Evolutionary conservation across 139 green algal genomes (phyloP), one percentile per base, ranked within the genome.

Genomic region (Tetradesmus lagerheimii): DNA sequence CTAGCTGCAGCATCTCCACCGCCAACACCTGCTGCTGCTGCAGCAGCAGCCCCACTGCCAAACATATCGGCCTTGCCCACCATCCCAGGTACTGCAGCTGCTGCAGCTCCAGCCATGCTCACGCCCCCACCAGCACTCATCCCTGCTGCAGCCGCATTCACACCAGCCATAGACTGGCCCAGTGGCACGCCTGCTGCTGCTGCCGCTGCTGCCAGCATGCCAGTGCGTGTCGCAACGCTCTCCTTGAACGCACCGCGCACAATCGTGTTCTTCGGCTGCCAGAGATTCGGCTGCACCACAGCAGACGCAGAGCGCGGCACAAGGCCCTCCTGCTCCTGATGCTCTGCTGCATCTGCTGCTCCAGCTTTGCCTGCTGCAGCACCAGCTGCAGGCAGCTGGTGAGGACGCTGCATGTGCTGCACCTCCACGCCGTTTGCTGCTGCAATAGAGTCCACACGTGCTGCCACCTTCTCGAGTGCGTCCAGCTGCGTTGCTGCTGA

Each of bases 251-350:
- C 85, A 50, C 91, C 80, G 9, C 93, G 89, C 43, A 95, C 92
- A 29, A 95, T 87, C 0, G 92, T 95, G 83, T 95, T 95, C 79
- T 93, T 93, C 0, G 92, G 89, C 79, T 92, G 88, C 92, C 91
- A 93, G 15, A 84, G 62, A 29, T 66, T 67, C 20, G 77, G 87
- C 57, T 77, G 90, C 80, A 85, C 81, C 8, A 91, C 81, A 39
- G 75, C 89, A 77, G 83, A 20, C 9, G 66, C 89, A 66, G 64
- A 80, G 25, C 81, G 71, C 8, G 89, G 79, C 29, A 89, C 81
- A 23, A 75, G 31, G 18, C 31, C 79, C 41, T 80, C 27, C 25
- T 25, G 29, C 43, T n/a, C 38, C 77, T 64, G 14, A 9, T 16
- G 80, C 45, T 20, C 71, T 37, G 45, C n/a, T 37, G 31, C 34